These are phyloP conservation scores for Coemansia sp. DNA, from an alignment of 192 early-diverging fungal genomes.

Conservation along the genomic window DNA sequence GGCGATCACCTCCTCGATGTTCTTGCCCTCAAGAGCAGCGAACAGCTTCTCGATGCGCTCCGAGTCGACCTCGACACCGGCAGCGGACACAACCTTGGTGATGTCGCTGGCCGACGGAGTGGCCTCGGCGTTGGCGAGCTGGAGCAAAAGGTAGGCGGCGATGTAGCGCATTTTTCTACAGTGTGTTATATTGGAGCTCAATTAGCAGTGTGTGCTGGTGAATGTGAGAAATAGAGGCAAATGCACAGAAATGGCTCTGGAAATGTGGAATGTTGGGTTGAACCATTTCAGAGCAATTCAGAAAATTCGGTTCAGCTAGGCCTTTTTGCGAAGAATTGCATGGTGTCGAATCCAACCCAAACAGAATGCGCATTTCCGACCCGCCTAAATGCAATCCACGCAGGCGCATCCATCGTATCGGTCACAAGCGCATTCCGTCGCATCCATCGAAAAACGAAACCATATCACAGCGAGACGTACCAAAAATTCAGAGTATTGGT, in stretches of 20 bases:
- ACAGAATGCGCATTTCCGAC: background rate
- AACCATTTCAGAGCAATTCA: background rate
- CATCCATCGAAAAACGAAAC: conserved; percentile 20
- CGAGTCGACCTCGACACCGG: conserved; percentile 88
- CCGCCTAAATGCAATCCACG: background rate
- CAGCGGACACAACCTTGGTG: conserved; percentile 80
- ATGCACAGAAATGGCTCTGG: too few relatives aligned
- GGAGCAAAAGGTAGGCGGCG: conserved; percentile 96
- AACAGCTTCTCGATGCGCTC: conserved; percentile 79
- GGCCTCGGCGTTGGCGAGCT: conserved; percentile 78
- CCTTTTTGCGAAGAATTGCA: background rate
- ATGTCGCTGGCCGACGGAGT: conserved; percentile 76
- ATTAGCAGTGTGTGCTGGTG: too few relatives aligned
- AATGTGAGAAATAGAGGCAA: too few relatives aligned
- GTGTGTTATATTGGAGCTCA: too few relatives aligned
- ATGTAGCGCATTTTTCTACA: conserved; percentile 90
- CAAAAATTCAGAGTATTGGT: conserved; percentile 18
- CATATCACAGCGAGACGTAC: conserved; percentile 25
- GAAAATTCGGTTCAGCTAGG: background rate
- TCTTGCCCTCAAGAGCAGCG: conserved; percentile 83
- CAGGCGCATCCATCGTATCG: background rate
- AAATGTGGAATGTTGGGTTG: background rate
- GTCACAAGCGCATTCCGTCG: conserved; percentile 13
- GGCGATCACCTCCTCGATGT: conserved; percentile 86
- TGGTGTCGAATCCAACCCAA: background rate